Evolutionary conservation across 257 asterid species (phyloP).

Genomic region (Penstemon newberryi): DNA sequence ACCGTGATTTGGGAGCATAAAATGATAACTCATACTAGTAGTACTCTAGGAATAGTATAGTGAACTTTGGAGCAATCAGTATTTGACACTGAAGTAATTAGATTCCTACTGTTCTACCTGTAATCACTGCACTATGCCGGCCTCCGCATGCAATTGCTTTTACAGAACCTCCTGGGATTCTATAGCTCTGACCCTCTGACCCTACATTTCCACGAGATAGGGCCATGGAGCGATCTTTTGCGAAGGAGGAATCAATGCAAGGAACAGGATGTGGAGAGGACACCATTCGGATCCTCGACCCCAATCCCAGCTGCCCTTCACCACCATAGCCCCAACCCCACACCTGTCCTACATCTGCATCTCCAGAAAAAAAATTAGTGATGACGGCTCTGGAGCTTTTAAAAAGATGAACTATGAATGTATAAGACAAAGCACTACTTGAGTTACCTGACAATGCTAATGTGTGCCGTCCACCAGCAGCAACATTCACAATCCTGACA

Average conservation of each 20-base stretch:
- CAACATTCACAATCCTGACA: constrained; percentile 71
- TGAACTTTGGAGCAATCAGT: not conserved
- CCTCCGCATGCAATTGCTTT: constrained; percentile 98
- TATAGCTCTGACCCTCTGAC: constrained; percentile 58
- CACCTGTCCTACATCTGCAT: constrained; percentile 93
- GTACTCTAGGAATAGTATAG: not conserved
- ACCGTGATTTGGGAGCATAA: not conserved
- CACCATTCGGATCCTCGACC: constrained; percentile 90
- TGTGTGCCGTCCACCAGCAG: constrained; percentile 99
- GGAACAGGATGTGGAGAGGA: constrained; percentile 97
- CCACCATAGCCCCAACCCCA: constrained; percentile 99
- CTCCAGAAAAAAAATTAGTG: constrained; percentile 32
- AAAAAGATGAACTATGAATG: constrained; percentile 13
- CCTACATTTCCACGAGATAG: constrained; percentile 58
- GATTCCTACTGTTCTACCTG: constrained; percentile 48
- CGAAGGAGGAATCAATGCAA: constrained; percentile 65
- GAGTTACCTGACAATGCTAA: constrained; percentile 81
- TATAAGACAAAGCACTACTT: constrained; percentile 15
- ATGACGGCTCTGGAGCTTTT: constrained; percentile 31
- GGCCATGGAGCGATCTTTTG: constrained; percentile 52
- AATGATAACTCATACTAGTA: not conserved
- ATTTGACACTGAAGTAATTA: not conserved
- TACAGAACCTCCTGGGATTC: constrained; percentile 78
- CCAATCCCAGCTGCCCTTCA: constrained; percentile 97
- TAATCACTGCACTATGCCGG: constrained; percentile 88